These are phyloP conservation scores for Rhinocladiella similis DNA, from an alignment of 2,329 filamentous ascomycete genomes.

Conservation along the genomic window DNA sequence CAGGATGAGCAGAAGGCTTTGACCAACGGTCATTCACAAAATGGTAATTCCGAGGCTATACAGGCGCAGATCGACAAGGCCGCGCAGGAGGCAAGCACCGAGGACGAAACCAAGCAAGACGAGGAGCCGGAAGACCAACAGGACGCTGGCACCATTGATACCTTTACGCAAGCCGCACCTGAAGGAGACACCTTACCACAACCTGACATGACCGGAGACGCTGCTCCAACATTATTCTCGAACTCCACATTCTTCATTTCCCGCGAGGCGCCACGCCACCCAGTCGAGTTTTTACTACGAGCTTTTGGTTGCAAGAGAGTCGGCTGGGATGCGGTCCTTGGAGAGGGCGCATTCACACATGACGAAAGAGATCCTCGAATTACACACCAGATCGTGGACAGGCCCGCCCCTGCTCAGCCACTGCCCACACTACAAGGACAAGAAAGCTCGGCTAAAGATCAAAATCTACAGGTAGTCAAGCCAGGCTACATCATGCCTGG, in stretches of 20 bases:
- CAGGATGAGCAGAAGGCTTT: slow-evolving; percentile 56
- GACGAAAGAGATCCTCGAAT: slow-evolving; percentile 85
- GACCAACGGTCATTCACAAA: slow-evolving; percentile 48
- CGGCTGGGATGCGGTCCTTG: slow-evolving; percentile 89
- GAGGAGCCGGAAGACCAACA: slow-evolving; percentile 44
- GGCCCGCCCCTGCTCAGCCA: slow-evolving; percentile 57
- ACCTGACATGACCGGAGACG: slow-evolving; percentile 65
- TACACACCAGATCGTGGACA: slow-evolving; percentile 94
- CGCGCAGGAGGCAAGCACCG: slow-evolving; percentile 41
- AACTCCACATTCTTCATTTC: slow-evolving; percentile 91
- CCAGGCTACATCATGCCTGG: slow-evolving; percentile 80
- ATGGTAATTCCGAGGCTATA: slow-evolving; percentile 66
- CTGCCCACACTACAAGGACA: slow-evolving; percentile 45
- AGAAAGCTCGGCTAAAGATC: slow-evolving; percentile 22
- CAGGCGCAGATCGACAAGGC: slow-evolving; percentile 65
- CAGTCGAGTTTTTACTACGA: slow-evolving; percentile 89
- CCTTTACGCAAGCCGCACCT: slow-evolving; percentile 80
- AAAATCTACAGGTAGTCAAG: slow-evolving; percentile 34
- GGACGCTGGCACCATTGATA: slow-evolving; percentile 67
- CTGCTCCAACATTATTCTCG: slow-evolving; percentile 76
- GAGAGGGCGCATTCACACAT: slow-evolving; percentile 88
- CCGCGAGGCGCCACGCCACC: slow-evolving; percentile 85
- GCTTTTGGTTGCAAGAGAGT: slow-evolving; percentile 95
- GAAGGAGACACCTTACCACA: slow-evolving; percentile 86
- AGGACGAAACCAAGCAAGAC: slow-evolving; percentile 44